Evolutionary conservation across 805 yeast species (phyloP).

Genomic region (Metschnikowia amazonensis): DNA sequence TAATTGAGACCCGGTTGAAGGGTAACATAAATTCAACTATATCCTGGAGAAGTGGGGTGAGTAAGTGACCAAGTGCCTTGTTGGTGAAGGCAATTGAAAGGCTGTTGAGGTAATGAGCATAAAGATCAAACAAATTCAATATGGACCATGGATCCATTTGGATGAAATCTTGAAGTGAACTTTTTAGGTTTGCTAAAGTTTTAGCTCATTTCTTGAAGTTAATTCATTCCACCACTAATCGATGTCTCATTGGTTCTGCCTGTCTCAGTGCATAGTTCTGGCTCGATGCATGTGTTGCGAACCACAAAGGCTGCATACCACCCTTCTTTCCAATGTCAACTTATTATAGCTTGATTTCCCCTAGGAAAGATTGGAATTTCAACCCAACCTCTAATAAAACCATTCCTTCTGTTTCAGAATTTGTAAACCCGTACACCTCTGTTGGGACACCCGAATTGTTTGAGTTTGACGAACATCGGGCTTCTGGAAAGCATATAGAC

Average conservation of each 20-base stretch:
- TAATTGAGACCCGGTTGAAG: conserved; percentile 71
- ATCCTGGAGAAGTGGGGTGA: conserved; percentile 34
- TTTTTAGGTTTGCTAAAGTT: too few species aligned
- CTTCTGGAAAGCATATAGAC: background rate
- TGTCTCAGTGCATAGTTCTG: too few species aligned
- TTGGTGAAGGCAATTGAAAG: conserved; percentile 49
- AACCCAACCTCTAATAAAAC: background rate
- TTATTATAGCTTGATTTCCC: background rate
- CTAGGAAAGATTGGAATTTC: background rate
- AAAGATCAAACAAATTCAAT: conserved; percentile 52
- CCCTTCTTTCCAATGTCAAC: background rate
- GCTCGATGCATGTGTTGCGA: conserved; percentile 1
- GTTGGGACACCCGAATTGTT: background rate
- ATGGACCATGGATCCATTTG: conserved; percentile 53
- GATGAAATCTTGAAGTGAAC: too few species aligned
- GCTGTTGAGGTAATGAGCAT: conserved; percentile 44
- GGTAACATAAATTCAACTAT: conserved; percentile 42
- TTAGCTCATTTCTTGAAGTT: too few species aligned
- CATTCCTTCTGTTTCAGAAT: background rate
- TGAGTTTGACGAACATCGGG: background rate
- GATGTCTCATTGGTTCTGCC: too few species aligned
- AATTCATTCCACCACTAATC: too few species aligned
- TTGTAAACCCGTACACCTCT: background rate
- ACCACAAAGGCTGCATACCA: background rate
- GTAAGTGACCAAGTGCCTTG: conserved; percentile 34